Evolutionary conservation across 2,329 filamentous ascomycete species (phyloP).

Genomic region (Thelonectria blattea): DNA sequence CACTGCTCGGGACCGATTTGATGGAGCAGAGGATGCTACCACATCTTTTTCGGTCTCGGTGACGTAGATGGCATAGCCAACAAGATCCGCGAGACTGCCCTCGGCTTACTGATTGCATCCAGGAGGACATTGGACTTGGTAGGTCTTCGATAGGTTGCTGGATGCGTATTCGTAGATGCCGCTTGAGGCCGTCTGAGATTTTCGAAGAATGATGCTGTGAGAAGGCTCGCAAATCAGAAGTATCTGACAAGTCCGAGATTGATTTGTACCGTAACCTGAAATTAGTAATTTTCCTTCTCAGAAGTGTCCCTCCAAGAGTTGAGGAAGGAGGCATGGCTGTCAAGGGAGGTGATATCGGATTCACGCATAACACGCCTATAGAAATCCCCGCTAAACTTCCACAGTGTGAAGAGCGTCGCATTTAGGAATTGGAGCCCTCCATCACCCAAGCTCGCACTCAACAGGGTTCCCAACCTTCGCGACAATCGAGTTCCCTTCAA

Average conservation of each 20-base stretch:
- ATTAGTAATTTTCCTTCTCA: not conserved
- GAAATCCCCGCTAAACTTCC: constrained; percentile 14
- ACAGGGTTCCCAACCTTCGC: constrained; percentile 26
- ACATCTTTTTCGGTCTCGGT: too few species aligned
- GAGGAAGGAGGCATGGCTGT: not conserved
- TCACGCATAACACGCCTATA: constrained; percentile 13
- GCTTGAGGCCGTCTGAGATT: too few species aligned
- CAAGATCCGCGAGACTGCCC: too few species aligned
- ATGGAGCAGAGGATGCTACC: too few species aligned
- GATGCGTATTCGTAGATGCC: not conserved
- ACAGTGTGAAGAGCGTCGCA: constrained; percentile 9
- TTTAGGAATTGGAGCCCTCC: constrained; percentile 31
- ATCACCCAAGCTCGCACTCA: constrained; percentile 10
- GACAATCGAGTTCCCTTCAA: not conserved
- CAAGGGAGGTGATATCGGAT: not conserved
- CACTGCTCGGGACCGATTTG: too few species aligned
- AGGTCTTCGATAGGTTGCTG: not conserved
- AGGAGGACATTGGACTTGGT: not conserved
- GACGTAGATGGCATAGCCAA: too few species aligned
- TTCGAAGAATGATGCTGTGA: not conserved
- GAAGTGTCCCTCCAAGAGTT: too few species aligned
- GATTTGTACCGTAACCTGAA: not conserved
- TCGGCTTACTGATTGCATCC: not conserved
- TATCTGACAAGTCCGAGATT: not conserved
- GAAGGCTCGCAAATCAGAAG: not conserved